Evolutionary conservation across 306 rosid species (phyloP).

Genomic region (Crataegus laevigata): DNA sequence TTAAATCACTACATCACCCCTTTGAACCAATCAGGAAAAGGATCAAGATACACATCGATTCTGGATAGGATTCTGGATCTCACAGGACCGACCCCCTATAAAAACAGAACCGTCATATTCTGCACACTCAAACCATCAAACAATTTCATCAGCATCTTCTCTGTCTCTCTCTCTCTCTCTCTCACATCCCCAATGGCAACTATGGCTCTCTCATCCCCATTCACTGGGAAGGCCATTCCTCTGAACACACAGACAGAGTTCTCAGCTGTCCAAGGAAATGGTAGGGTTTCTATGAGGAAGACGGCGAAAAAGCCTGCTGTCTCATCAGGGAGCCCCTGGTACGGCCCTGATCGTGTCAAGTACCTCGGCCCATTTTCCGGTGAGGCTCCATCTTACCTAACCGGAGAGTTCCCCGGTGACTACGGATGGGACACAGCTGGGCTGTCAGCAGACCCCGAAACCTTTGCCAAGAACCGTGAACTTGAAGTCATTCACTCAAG

Average conservation of each 20-base stretch:
- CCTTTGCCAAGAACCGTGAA: conserved; percentile 30
- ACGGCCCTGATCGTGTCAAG: conserved; percentile 30
- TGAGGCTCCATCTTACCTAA: conserved; percentile 32
- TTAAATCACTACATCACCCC: not conserved
- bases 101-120: not conserved
- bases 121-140: not conserved
- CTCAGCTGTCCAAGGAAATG: conserved; percentile 7
- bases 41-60: conserved; percentile 3
- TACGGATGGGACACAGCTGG: conserved; percentile 36
- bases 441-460: conserved; percentile 27
- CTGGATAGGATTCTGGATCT: conserved; percentile 2
- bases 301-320: conserved; percentile 15
- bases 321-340: conserved; percentile 27
- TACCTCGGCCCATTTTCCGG: conserved; percentile 36
- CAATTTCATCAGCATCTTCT: not conserved
- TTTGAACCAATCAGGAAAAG: conserved; percentile 6
- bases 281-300: conserved; percentile 29
- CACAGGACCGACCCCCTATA: not conserved
- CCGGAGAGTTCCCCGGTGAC: conserved; percentile 27
- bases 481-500: conserved; percentile 26
- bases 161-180: not conserved
- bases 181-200: conserved; percentile 14
- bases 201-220: conserved; percentile 30
- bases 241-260: conserved; percentile 12
- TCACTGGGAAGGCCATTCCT: conserved; percentile 24